phyloP scores from a whole-genome alignment of 2,329 filamentous ascomycete species.

The Pseudogymnoascus sp. region DNA sequence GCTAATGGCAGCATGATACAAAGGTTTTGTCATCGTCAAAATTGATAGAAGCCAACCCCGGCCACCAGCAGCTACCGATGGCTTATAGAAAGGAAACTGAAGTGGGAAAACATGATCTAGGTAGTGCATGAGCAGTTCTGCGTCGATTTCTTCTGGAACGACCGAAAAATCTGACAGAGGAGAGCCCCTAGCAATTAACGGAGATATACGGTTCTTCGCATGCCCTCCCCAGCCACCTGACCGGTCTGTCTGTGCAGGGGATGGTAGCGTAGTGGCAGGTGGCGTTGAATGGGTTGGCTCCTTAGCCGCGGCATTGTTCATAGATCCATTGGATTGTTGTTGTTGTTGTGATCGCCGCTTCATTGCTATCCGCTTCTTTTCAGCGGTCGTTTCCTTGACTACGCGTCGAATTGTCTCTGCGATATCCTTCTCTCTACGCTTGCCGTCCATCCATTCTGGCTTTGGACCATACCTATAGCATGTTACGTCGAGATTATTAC shows the following conservation, averaged over 20 bases:
- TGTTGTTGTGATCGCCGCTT: neutral
- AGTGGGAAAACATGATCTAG: conserved; percentile 56
- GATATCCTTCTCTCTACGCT: conserved; percentile 37
- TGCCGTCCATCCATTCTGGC: conserved; percentile 14
- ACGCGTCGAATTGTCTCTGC: conserved; percentile 45
- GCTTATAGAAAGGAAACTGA: conserved; percentile 55
- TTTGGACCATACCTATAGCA: conserved; percentile 12
- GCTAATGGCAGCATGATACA: conserved; percentile 49
- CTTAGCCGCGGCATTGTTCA: neutral
- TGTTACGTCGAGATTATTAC: conserved; percentile 23
- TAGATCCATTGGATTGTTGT: neutral
- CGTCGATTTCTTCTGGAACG: conserved; percentile 11
- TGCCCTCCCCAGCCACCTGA: neutral
- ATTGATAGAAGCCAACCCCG: conserved; percentile 54
- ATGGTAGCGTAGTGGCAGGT: neutral
- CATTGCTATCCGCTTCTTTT: conserved; percentile 17
- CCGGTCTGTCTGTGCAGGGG: neutral
- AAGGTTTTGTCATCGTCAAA: conserved; percentile 46
- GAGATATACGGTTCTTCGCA: neutral
- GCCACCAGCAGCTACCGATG: conserved; percentile 45
- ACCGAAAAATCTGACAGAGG: neutral
- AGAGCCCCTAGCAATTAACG: neutral
- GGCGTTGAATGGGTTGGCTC: neutral
- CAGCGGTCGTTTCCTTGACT: conserved; percentile 46
- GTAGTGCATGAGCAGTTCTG: conserved; percentile 46